Evolutionary conservation across 2,329 filamentous ascomycete species (phyloP).

Genomic region (Aspergillus felis): DNA sequence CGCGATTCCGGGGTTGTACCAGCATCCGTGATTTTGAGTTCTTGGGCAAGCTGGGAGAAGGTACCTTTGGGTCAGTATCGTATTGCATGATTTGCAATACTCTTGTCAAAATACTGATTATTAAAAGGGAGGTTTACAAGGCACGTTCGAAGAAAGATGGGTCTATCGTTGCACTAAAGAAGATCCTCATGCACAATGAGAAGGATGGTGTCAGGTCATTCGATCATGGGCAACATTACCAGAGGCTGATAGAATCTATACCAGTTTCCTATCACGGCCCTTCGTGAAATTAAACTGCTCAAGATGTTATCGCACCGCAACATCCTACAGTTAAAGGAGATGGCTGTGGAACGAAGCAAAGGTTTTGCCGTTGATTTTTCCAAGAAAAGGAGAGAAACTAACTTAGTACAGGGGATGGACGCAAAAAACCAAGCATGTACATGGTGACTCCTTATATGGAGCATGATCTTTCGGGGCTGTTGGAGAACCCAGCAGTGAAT

Average conservation of each 20-base stretch:
- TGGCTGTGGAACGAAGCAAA: slow-evolving; percentile 80
- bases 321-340: slow-evolving; percentile 82
- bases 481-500: slow-evolving; percentile 87
- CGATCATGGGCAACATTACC: background rate
- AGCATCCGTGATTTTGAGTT: slow-evolving; percentile 41
- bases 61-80: slow-evolving; percentile 75
- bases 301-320: slow-evolving; percentile 94
- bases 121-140: slow-evolving; percentile 79
- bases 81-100: background rate
- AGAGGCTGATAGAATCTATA: slow-evolving; percentile 10
- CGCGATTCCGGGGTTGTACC: slow-evolving; percentile 78
- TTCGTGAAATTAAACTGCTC: slow-evolving; percentile 94
- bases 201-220: slow-evolving; percentile 74
- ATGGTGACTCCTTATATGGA: slow-evolving; percentile 99
- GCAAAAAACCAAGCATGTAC: slow-evolving; percentile 79
- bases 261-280: slow-evolving; percentile 92
- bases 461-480: slow-evolving; percentile 92
- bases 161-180: slow-evolving; percentile 82
- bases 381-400: slow-evolving; percentile 8
- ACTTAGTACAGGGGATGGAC: slow-evolving; percentile 60
- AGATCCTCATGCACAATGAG: slow-evolving; percentile 99
- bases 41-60: slow-evolving; percentile 69
- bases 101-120: slow-evolving; percentile 11
- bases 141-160: slow-evolving; percentile 73
- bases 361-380: slow-evolving; percentile 40